Percentiles rank a stretch among this genome's conserved stretches.
Evolutionary conservation across 345 rosid genomes (phyloP).

Genomic region (Gossypium thurberi): DNA sequence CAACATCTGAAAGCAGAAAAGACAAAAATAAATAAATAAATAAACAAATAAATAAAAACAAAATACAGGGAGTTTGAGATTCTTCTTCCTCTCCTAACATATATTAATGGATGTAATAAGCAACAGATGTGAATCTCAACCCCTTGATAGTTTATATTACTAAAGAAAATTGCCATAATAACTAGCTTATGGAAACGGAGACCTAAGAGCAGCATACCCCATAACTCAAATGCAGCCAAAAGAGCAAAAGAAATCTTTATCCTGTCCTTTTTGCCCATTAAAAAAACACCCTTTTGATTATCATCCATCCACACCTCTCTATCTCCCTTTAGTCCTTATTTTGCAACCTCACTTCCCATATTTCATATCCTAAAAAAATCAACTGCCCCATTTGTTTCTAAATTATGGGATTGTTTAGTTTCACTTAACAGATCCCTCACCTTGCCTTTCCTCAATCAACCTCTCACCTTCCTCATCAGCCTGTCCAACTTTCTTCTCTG

Average conservation of each 20-base stretch:
- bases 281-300: not conserved
- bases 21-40: constrained; percentile 3
- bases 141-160: constrained; percentile 6
- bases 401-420: constrained; percentile 34
- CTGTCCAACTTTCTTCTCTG: constrained; percentile 72
- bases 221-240: constrained; percentile 22
- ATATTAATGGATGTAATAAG: constrained; percentile 5
- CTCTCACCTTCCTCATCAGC: constrained; percentile 71
- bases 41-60: not conserved
- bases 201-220: constrained; percentile 21
- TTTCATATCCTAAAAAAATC: constrained; percentile 14
- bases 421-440: constrained; percentile 40
- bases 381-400: constrained; percentile 20
- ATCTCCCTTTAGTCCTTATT: constrained; percentile 23
- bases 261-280: not conserved
- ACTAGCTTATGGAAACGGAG: constrained; percentile 13
- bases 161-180: constrained; percentile 13
- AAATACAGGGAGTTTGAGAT: constrained; percentile 24
- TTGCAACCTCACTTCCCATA: constrained; percentile 14
- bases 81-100: constrained; percentile 29
- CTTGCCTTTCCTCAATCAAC: constrained; percentile 75
- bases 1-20: constrained; percentile 11
- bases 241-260: constrained; percentile 12
- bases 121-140: constrained; percentile 23
- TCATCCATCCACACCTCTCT: constrained; percentile 5